These are phyloP conservation scores for Somion occarium DNA, from an alignment of 1,284 basidiomycete species.

Conservation along the genomic window DNA sequence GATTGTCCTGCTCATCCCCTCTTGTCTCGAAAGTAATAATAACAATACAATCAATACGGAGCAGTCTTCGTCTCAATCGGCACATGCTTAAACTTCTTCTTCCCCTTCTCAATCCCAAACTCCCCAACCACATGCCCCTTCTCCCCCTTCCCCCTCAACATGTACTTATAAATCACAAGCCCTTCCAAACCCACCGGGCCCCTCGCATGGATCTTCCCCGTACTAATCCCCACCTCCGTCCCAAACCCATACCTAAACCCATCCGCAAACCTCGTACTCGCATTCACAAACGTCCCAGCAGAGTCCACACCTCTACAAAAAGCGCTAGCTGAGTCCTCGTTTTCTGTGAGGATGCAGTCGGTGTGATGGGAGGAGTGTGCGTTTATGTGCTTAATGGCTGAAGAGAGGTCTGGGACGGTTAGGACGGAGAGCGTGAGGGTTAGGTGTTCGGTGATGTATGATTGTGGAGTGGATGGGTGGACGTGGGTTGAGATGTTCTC, in stretches of 20 bases:
- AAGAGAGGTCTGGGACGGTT: conserved; percentile 62
- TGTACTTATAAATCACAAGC: conserved; percentile 92
- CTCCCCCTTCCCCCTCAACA: conserved; percentile 69
- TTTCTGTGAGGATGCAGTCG: conserved; percentile 90
- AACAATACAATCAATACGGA: background rate
- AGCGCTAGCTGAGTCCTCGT: conserved; percentile 53
- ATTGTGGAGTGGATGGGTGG: conserved; percentile 47
- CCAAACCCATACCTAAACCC: conserved; percentile 97
- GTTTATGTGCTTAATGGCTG: conserved; percentile 90
- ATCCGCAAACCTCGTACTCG: conserved; percentile 93
- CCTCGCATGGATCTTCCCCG: conserved; percentile 93
- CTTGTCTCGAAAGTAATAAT: background rate
- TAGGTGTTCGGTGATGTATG: conserved; percentile 89
- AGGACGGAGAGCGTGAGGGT: conserved; percentile 80
- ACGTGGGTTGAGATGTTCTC: conserved; percentile 43
- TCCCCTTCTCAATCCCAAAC: conserved; percentile 69
- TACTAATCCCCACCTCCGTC: conserved; percentile 97
- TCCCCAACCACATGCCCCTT: conserved; percentile 80
- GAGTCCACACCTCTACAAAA: conserved; percentile 90
- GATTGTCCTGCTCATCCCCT: background rate
- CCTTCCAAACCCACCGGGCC: conserved; percentile 97
- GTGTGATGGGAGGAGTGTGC: conserved; percentile 93
- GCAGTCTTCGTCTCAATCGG: conserved; percentile 29
- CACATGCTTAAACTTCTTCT: conserved; percentile 75
- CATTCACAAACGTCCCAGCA: conserved; percentile 93